phyloP scores from a whole-genome alignment of 2,329 filamentous ascomycete species.

The Colletotrichum sansevieriae region DNA sequence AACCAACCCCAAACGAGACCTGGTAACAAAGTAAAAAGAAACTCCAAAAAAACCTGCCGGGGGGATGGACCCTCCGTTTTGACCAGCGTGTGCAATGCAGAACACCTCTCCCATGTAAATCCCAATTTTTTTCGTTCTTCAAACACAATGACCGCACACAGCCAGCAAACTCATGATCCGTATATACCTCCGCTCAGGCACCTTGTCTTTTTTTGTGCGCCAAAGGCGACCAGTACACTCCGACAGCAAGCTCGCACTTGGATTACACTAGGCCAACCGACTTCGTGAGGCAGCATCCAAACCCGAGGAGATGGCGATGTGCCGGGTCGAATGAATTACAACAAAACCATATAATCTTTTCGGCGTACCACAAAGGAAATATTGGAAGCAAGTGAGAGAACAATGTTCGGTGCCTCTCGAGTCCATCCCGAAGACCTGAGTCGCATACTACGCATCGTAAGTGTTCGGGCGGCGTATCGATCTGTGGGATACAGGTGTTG shows the following conservation, averaged over 20 bases:
- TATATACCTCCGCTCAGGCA: conserved; percentile 21
- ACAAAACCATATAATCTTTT: conserved; percentile 1
- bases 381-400: not conserved
- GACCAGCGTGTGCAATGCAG: conserved; percentile 56
- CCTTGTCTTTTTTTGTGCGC: conserved; percentile 21
- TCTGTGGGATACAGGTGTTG: not conserved
- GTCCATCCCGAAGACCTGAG: not conserved
- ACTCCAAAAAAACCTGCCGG: conserved; percentile 42
- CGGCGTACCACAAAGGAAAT: conserved; percentile 9
- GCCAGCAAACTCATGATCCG: conserved; percentile 48
- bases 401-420: conserved; percentile 8
- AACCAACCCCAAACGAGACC: conserved; percentile 1
- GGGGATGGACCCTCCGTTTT: conserved; percentile 45
- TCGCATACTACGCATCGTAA: not conserved
- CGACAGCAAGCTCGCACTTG: not conserved
- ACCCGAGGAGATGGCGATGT: not conserved
- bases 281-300: not conserved
- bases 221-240: not conserved
- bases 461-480: not conserved
- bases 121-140: conserved; percentile 46
- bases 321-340: not conserved
- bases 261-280: not conserved
- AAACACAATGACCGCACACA: conserved; percentile 44
- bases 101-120: conserved; percentile 50
- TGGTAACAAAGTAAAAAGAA: conserved; percentile 37